Evolutionary conservation across 805 yeast genomes (phyloP), one percentile per base, ranked within the genome.

Genomic region (Candida qinlingensis): DNA sequence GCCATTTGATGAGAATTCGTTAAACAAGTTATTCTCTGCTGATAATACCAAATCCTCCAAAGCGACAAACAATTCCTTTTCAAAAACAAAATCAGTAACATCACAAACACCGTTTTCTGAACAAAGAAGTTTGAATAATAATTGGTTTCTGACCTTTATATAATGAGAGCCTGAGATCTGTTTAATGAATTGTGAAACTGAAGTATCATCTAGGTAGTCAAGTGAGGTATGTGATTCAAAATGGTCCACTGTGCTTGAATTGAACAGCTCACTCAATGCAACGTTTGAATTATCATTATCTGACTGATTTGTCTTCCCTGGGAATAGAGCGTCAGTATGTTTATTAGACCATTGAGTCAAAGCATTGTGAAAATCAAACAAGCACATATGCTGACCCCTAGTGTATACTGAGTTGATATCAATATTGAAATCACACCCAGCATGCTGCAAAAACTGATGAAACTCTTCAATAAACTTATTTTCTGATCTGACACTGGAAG

Each of bases 51-150:
- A 46, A 2, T 47, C 47, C 46, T 59, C 61, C 3, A 54, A 25
- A 35, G 27, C 27, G 28, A 12, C 26, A 39, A 39, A 55, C 0
- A 55, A 29, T 2, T 51, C 55, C 4, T 39, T 46, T 10, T 69
- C 66, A 79, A 83, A 74, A 8, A 54, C 43, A 6, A 68, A 66
- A 33, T 72, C 70, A 5, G 65, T 54, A 1, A 79, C 51, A 0
- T 67, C 58, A 42, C 75, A 69, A 5, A 47, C 47, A 13, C 54
- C 55, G 4, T 42, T 41, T 7, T 45, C 12, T 4, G 28, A 28
- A 2, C 60, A 44, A 3, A 69, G 47, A 4, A 70, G 44, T 1
- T 35, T 37, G 6, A 58, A 31, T 3, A 75, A 40, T 3, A 75
- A 49, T 13, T 54, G 48, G n/a, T 63, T 51, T 36, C 79, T 57